A percentile compares a stretch with the other conserved stretches of the same genome.
Conservation (phyloP, 306 rosid species). For the Prosopis cineraria region DNA sequence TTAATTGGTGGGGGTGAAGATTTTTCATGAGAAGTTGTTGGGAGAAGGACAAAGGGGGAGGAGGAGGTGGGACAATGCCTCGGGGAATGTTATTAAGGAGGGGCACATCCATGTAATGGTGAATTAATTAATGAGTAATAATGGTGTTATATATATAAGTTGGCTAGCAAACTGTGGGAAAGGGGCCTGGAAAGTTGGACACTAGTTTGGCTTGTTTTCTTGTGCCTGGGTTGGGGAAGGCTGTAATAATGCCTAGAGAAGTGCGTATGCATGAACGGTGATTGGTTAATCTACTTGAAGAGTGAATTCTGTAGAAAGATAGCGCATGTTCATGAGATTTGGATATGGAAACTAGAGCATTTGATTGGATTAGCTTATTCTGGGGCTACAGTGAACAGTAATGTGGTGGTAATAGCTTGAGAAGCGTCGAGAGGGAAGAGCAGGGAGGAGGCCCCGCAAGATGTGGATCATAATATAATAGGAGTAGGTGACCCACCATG, state of each 20-base stretch:
- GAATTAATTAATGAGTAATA: slow-evolving; percentile 1
- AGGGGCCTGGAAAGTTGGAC: slow-evolving; percentile 27
- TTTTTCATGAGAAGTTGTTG: slow-evolving; percentile 45
- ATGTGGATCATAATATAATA: slow-evolving; percentile 31
- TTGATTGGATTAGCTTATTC: slow-evolving; percentile 26
- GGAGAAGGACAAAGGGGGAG: slow-evolving; percentile 33
- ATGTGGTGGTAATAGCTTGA: not conserved
- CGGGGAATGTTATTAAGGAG: slow-evolving; percentile 47
- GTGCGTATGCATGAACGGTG: slow-evolving; percentile 19
- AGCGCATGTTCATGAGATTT: not conserved
- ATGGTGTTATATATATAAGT: not conserved
- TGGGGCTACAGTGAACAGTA: not conserved
- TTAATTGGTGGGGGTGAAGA: slow-evolving; percentile 25
- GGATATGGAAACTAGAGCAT: not conserved
- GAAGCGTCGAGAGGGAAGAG: too few species aligned
- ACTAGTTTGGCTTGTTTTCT: slow-evolving; percentile 32
- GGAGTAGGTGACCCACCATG: slow-evolving; percentile 60
- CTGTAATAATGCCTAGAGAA: slow-evolving; percentile 40
- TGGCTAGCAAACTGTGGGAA: slow-evolving; percentile 37
- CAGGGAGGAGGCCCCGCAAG: slow-evolving; percentile 44
- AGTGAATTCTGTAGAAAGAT: not conserved
- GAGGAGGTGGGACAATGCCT: slow-evolving; percentile 46
- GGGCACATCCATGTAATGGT: slow-evolving; percentile 15
- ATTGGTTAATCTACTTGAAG: slow-evolving; percentile 31
- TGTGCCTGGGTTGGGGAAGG: slow-evolving; percentile 26